These are phyloP conservation scores for Trametes sanguinea DNA, from an alignment of 768 basidiomycete species.

Conservation along the genomic window DNA sequence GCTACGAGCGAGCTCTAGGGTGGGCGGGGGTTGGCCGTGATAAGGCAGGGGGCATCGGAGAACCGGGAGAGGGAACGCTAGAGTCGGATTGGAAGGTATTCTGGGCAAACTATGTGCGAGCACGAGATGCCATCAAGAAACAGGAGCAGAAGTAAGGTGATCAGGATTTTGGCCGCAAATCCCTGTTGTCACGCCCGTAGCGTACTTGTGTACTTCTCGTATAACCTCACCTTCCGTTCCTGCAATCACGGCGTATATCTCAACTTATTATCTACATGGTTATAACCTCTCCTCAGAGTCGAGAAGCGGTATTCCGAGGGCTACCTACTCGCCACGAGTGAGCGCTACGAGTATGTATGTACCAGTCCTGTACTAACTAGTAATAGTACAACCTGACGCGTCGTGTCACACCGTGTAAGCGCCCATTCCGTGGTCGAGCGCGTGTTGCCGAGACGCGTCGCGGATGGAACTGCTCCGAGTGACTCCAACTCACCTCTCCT, in stretches of 20 bases:
- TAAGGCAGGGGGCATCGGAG: conserved; percentile 37
- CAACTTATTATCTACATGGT: too few relatives aligned
- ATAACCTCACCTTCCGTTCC: too few relatives aligned
- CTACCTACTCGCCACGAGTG: too few relatives aligned
- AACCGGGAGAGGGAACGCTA: conserved; percentile 53
- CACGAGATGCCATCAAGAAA: conserved; percentile 34
- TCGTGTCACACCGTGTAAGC: conserved; percentile 14
- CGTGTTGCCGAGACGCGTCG: conserved; percentile 2
- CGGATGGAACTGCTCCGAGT: not conserved
- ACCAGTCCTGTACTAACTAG: too few relatives aligned
- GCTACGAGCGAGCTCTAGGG: conserved; percentile 67
- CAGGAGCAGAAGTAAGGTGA: conserved; percentile 6
- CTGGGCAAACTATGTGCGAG: conserved; percentile 61
- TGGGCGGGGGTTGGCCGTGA: conserved; percentile 59
- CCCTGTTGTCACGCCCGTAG: too few relatives aligned
- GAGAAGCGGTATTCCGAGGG: too few relatives aligned
- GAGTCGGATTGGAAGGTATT: conserved; percentile 64
- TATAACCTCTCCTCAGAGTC: too few relatives aligned
- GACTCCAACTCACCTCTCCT: not conserved
- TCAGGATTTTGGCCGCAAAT: not conserved
- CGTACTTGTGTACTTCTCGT: too few relatives aligned
- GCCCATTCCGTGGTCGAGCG: not conserved
- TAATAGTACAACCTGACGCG: not conserved
- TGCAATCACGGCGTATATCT: too few relatives aligned
- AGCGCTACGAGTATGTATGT: too few relatives aligned